Evolutionary conservation across 2,329 filamentous ascomycete species (phyloP), one percentile per base, ranked within the genome.

Genomic region (Phoma herbarum): DNA sequence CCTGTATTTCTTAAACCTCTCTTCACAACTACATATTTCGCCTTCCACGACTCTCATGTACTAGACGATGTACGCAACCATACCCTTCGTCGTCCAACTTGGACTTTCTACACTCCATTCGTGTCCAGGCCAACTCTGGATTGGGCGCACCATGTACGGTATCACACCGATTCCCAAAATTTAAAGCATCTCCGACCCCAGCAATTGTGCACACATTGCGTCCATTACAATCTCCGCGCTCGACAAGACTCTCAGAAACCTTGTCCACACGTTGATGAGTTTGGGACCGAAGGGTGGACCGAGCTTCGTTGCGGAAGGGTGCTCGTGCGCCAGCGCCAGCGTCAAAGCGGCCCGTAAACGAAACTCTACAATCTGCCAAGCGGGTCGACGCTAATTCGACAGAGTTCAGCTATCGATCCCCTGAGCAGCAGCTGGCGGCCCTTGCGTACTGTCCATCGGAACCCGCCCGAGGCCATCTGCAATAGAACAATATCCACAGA

Each of bases 241-340:
- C 11, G 6, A 39, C 20, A n/a, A 39, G 26, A 37, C 25, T 44
- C 18, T 12, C 18, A 26, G 26, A 7, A 28, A 33, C 39, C 55
- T 46, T 54, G 31, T 42, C 31, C 45, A 41, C 25, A 39, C 45
- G 45, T 37, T 33, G 41, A 18, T 29, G 29, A 44, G n/a, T n/a
- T 42, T 42, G 29, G 39, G 41, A 45, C 50, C 45, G 50, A 50
- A 23, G 18, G 20, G 26, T 54, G 50, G 41, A 50, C 45, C 50
- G 31, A 54, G 56, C 56, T 54, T 45, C 31, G 20, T 39, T 35
- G 56, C 56, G 50, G 56, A 54, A 59, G 44, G 56, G 50, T 49
- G 56, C 50, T 59, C 56, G 56, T 59, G 56, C 56, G 55, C 20
- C 49, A 33, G 45, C 55, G 45, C 56, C 50, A 59, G 50, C 45